phyloP scores from a whole-genome alignment of 108 stramenopile genomes.

The Aurantiochytrium sp. region DNA sequence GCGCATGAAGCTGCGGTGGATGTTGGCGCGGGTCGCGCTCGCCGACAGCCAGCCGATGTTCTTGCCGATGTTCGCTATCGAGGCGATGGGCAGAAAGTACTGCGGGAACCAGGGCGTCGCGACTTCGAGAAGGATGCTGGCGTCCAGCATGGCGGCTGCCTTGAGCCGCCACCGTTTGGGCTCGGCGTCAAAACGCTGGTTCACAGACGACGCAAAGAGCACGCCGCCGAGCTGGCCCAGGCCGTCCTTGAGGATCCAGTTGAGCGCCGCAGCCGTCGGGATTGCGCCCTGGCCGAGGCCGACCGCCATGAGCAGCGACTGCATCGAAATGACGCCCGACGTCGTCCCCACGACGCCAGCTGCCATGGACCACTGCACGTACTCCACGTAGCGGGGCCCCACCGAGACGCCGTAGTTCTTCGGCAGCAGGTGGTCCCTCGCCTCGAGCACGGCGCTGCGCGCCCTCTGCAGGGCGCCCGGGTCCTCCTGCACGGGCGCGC shows the following conservation, averaged over 20 bases:
- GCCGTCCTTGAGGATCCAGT: slow-evolving; percentile 96
- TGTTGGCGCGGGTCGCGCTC: slow-evolving; percentile 76
- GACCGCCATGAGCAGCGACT: slow-evolving; percentile 78
- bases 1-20: slow-evolving; percentile 76
- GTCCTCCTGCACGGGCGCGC: neutral
- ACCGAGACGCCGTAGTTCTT: slow-evolving; percentile 71
- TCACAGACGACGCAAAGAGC: slow-evolving; percentile 77
- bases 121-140: slow-evolving; percentile 76
- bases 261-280: slow-evolving; percentile 91
- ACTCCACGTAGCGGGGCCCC: slow-evolving; percentile 62
- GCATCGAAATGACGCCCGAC: slow-evolving; percentile 80
- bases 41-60: slow-evolving; percentile 88
- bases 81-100: slow-evolving; percentile 74
- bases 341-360: slow-evolving; percentile 70
- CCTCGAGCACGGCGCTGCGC: neutral
- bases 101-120: slow-evolving; percentile 69
- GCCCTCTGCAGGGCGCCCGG: neutral
- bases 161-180: slow-evolving; percentile 86
- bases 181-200: slow-evolving; percentile 72
- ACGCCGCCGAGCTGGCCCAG: slow-evolving; percentile 88
- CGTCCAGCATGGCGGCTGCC: slow-evolving; percentile 74
- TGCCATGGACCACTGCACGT: slow-evolving; percentile 59
- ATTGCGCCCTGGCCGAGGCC: slow-evolving; percentile 79
- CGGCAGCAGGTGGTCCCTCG: slow-evolving; percentile 65
- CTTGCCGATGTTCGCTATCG: slow-evolving; percentile 90